Percentiles rank a stretch among this genome's conserved stretches.
These are phyloP conservation scores for Pyracantha coccinea DNA, from an alignment of 331 rosid species.

Conservation along the genomic window DNA sequence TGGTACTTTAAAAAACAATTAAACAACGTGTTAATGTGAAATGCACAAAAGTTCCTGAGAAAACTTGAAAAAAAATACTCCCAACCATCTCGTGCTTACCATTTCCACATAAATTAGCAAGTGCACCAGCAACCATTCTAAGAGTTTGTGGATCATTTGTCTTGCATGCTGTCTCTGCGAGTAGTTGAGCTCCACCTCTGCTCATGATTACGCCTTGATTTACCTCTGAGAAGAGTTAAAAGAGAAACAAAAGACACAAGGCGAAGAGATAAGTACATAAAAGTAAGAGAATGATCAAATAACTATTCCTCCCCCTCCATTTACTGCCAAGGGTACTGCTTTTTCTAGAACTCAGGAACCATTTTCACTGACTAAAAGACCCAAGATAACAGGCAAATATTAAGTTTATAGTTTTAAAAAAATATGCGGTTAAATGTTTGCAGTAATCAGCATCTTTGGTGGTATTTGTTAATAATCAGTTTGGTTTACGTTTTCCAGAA, in stretches of 20 bases:
- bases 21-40: background rate
- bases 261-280: background rate
- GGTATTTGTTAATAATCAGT: background rate
- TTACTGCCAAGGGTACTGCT: background rate
- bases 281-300: background rate
- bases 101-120: slow-evolving; percentile 72
- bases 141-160: slow-evolving; percentile 57
- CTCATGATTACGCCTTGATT: slow-evolving; percentile 49
- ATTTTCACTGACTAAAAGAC: background rate
- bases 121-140: slow-evolving; percentile 70
- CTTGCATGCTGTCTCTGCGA: slow-evolving; percentile 43
- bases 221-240: slow-evolving; percentile 31
- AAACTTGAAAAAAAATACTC: background rate
- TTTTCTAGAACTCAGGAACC: background rate
- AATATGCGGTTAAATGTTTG: background rate
- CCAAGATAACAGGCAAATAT: background rate
- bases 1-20: background rate
- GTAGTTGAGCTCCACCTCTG: slow-evolving; percentile 53
- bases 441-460: background rate
- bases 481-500: background rate
- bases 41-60: background rate
- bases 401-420: background rate
- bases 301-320: background rate
- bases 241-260: background rate
- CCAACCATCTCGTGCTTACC: slow-evolving; percentile 26